These are phyloP conservation scores for Pichia paraexigua DNA, from an alignment of 805 yeast species.

Conservation along the genomic window DNA sequence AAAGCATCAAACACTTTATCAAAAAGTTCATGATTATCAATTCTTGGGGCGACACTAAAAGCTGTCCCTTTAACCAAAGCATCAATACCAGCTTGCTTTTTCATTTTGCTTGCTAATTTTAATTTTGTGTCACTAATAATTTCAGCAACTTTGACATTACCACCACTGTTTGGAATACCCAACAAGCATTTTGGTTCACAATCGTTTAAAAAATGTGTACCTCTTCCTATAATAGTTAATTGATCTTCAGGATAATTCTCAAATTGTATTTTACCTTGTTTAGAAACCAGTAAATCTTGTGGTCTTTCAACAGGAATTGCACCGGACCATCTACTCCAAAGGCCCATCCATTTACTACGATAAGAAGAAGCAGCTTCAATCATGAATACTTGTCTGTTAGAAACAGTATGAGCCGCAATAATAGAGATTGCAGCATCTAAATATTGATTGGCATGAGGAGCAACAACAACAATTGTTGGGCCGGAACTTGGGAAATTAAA, in stretches of 20 bases:
- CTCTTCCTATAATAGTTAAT: conserved; percentile 52
- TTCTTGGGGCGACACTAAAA: conserved; percentile 67
- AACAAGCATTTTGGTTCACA: conserved; percentile 60
- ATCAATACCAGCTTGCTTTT: conserved; percentile 38
- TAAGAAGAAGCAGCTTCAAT: conserved; percentile 80
- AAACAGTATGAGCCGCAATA: conserved; percentile 59
- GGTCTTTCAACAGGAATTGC: conserved; percentile 90
- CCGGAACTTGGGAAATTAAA: conserved; percentile 61
- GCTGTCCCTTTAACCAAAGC: conserved; percentile 43
- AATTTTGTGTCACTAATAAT: conserved; percentile 66
- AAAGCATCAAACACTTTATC: conserved; percentile 74
- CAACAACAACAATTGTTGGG: conserved; percentile 88
- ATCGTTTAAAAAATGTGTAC: conserved; percentile 58
- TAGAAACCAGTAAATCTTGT: conserved; percentile 67
- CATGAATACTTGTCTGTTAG: conserved; percentile 66
- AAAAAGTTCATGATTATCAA: conserved; percentile 77
- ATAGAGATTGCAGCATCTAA: conserved; percentile 62
- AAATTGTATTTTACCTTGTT: conserved; percentile 49
- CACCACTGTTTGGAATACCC: conserved; percentile 71
- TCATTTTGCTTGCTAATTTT: conserved; percentile 60
- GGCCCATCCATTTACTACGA: conserved; percentile 60
- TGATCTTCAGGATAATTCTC: conserved; percentile 44
- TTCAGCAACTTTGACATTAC: conserved; percentile 63
- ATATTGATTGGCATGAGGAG: conserved; percentile 95
- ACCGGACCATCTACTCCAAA: conserved; percentile 63